Evolutionary conservation across 2,329 filamentous ascomycete species (phyloP).

Genomic region (Pseudonectria foliicola): DNA sequence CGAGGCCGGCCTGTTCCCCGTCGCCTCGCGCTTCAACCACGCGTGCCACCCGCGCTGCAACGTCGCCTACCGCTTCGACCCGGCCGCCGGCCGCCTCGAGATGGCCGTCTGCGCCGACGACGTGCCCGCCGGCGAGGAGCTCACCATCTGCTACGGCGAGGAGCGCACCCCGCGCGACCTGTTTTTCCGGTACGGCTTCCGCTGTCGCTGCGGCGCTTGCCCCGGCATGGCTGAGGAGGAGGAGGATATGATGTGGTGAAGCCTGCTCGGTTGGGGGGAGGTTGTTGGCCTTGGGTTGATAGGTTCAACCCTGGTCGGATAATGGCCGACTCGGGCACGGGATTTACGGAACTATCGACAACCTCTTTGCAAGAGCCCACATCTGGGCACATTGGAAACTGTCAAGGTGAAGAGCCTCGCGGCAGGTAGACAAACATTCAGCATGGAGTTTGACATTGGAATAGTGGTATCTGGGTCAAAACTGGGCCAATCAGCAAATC

Average conservation of each 20-base stretch:
- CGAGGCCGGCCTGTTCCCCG: constrained; percentile 38
- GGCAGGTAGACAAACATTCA: too few species aligned
- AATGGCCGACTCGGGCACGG: too few species aligned
- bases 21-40: constrained; percentile 53
- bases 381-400: too few species aligned
- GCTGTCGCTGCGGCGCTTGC: constrained; percentile 45
- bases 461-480: too few species aligned
- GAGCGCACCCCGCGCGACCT: constrained; percentile 29
- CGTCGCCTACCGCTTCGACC: constrained; percentile 37
- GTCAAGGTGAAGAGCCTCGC: too few species aligned
- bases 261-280: too few species aligned
- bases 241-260: too few species aligned
- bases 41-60: constrained; percentile 39
- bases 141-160: constrained; percentile 44
- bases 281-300: too few species aligned
- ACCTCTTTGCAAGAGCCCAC: too few species aligned
- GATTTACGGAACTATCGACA: too few species aligned
- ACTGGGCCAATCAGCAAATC: neutral
- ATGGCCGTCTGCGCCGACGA: constrained; percentile 30
- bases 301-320: too few species aligned
- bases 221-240: constrained; percentile 15
- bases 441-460: too few species aligned
- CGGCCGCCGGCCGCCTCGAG: constrained; percentile 26
- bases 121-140: constrained; percentile 38
- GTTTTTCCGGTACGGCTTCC: constrained; percentile 42